Base-by-base conservation (phyloP, 495 filamentous ascomycete species). In the Annulohypoxylon nitens region DNA sequence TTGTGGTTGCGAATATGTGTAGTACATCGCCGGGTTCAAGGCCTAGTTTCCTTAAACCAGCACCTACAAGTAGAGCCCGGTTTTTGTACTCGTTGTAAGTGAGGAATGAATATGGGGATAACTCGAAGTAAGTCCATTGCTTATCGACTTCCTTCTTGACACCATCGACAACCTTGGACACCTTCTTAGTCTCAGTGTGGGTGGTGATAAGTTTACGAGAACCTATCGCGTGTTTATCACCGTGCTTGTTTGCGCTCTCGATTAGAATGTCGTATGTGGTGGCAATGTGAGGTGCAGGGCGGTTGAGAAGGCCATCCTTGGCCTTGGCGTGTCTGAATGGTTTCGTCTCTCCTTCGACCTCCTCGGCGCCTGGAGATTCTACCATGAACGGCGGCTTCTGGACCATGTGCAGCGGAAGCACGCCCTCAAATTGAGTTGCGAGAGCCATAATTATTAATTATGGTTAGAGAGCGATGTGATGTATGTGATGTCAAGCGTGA, bases 101-200 rank as follows among this genome's bases (percentile, higher is more conserved):
- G 70, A 86, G 71, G 79, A 86, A 92, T 10, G 80, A 76, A 81
- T 89, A 92, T 12, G 81, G 80, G 58, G 86, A 86, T 39, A 92
- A 81, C 82, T 91, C 90, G 70, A 88, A 91, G 79, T 87, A 91
- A 4, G 84, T 86, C 90, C 90, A 92, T 69, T 89, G 83, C 81
- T 91, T 91, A 41, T 91, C 88, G 3, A 90, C 85, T 79, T 89
- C 82, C 48, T 79, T 78, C 77, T 87, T 83, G 78, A 89, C 80
- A 64, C 90, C 90, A 71, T 91, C 88, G 45, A 91, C 80, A n/a
- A 88, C 78, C 81, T 91, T 91, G 79, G 88, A 86, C n/a, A 91
- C 80, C 79, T 89, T 90, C 80, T 90, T 92, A 9, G 77, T 86
- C 80, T 91, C 89, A 69, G 82, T 81, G 73, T 91, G 89, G 6